Base-by-base conservation (phyloP, 176 grass and related monocot species). In the Saccharum spontaneum region DNA sequence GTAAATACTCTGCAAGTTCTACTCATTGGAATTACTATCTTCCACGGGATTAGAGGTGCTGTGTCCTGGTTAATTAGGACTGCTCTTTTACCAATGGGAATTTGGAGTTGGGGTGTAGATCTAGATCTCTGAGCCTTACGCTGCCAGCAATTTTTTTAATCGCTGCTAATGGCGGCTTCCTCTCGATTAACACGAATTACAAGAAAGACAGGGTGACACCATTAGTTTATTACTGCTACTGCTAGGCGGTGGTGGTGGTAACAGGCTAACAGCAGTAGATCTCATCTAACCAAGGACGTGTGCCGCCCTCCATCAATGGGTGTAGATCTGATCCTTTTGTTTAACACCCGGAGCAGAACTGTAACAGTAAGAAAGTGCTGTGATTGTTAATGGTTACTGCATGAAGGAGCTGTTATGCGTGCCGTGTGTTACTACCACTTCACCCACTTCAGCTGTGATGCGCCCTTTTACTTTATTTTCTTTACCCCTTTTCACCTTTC, bases 71-170 rank as follows among this genome's bases (percentile, higher is more conserved):
- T 87, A 91, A 80, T 75, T 84, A 91, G 85, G 81, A 90, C 85
- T 76, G 77, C 89, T 50, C 85, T 80, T 90, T 90, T 90, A 84
- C 89, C 89, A 84, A 90, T 84, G 89, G 85, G 89, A 90, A 90
- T 90, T 90, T 84, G 82, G 46, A 78, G 45, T 9, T 31, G 78
- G 73, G 57, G 82, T 28, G 86, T 91, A 88, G 86, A 91, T 91
- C 90, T 91, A 78, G 90, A 91, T 88, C 86, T 79, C 82, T 75
- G 65, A 81, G 78, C 90, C 90, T 63, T 55, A 71, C 85, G 4
- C 34, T 11, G 76, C 0, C 18, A 80, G 0, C 0, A 0, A 0
- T 33, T 69, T 34, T 34, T 89, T 87, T 80, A 80, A 80, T 85
- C 55, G 60, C 75, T 33, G 79, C 79, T 77, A 76, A 88, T 88